phyloP scores from a whole-genome alignment of 352 stramenopile species.

The Halophytophthora polymorphica region DNA sequence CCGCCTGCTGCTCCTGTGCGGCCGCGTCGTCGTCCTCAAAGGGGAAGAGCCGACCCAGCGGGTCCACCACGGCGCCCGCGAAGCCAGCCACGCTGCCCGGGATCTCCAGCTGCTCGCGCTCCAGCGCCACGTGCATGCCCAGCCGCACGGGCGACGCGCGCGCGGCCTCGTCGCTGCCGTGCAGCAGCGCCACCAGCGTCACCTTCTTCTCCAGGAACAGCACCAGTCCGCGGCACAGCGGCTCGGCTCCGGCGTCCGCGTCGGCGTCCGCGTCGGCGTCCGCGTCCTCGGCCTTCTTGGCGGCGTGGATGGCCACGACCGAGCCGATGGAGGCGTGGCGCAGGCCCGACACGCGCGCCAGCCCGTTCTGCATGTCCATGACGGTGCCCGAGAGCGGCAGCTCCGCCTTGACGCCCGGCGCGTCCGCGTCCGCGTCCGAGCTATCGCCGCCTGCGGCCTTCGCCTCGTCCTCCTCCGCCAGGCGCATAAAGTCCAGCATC shows the following conservation, averaged over 20 bases:
- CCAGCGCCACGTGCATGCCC: slow-evolving; percentile 60
- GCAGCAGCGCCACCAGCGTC: slow-evolving; percentile 57
- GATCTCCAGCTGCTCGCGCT: slow-evolving; percentile 49
- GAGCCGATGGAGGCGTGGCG: slow-evolving; percentile 69
- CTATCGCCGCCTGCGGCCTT: too few species aligned
- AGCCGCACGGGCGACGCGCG: slow-evolving; percentile 28
- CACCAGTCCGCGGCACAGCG: slow-evolving; percentile 46
- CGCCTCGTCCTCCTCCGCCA: slow-evolving; percentile 29
- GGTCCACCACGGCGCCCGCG: slow-evolving; percentile 42
- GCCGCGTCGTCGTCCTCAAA: slow-evolving; percentile 4
- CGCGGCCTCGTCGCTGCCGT: slow-evolving; percentile 19
- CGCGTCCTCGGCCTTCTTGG: too few species aligned
- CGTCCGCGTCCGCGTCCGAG: not conserved
- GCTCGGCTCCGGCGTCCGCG: slow-evolving; percentile 10
- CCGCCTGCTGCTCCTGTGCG: slow-evolving; percentile 6
- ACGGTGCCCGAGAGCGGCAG: slow-evolving; percentile 52
- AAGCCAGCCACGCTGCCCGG: slow-evolving; percentile 43
- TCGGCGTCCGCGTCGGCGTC: too few species aligned
- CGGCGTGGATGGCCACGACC: slow-evolving; percentile 53
- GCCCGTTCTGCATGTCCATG: slow-evolving; percentile 66
- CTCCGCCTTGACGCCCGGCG: slow-evolving; percentile 20
- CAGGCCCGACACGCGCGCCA: slow-evolving; percentile 71
- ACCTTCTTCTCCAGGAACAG: slow-evolving; percentile 60
- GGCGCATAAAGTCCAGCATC: slow-evolving; percentile 63
- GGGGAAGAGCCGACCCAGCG: slow-evolving; percentile 39